Percentiles rank a stretch among this genome's conserved stretches.
Evolutionary conservation across 306 rosid genomes (phyloP).

Genomic region (Neltuma alba): DNA sequence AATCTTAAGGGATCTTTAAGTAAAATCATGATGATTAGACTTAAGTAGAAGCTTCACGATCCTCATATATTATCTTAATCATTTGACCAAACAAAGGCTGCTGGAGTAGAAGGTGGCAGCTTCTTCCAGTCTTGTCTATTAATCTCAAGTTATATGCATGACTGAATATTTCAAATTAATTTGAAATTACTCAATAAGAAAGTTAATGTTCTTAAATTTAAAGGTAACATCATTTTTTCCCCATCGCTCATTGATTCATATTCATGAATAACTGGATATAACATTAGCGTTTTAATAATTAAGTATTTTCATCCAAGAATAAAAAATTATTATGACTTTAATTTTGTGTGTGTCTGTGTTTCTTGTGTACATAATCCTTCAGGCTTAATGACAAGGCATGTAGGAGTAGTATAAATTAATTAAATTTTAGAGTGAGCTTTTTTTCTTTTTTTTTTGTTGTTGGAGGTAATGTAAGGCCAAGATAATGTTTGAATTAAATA

Average conservation of each 20-base stretch:
- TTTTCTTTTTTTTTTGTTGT: too few relatives aligned
- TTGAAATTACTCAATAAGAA: neutral
- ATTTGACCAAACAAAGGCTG: neutral
- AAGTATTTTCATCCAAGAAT: neutral
- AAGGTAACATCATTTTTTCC: neutral
- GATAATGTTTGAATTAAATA: neutral
- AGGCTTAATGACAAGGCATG: neutral
- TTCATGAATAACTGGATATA: neutral
- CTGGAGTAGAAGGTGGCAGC: neutral
- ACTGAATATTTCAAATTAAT: neutral
- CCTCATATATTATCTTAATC: neutral
- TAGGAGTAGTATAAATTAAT: neutral
- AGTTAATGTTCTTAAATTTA: neutral
- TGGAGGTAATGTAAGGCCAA: neutral
- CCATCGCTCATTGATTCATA: neutral
- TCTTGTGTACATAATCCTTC: neutral
- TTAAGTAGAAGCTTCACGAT: neutral
- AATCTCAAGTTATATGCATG: neutral
- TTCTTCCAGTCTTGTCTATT: neutral
- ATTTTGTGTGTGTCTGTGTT: too few relatives aligned
- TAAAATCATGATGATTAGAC: neutral
- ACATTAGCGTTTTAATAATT: neutral
- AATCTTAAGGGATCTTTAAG: neutral
- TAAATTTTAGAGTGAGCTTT: neutral
- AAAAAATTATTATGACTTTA: neutral